These are phyloP conservation scores for Rhizopogon vulgaris DNA, from an alignment of 768 basidiomycete species.

Conservation along the genomic window DNA sequence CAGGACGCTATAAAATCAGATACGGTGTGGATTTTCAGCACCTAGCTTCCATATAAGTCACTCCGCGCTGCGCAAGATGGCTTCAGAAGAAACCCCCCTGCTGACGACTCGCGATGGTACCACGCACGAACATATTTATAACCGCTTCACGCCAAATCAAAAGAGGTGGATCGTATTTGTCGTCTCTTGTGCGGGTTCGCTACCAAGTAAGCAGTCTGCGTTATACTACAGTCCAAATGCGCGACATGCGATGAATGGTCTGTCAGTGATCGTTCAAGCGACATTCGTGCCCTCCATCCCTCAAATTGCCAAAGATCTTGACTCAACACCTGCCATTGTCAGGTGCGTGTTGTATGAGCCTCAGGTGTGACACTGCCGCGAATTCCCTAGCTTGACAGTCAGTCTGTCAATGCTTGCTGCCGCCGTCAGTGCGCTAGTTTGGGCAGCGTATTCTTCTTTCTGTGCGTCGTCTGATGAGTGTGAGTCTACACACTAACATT, in stretches of 20 bases:
- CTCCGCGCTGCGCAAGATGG: background rate
- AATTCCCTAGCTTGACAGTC: slow-evolving; percentile 32
- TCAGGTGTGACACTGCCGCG: background rate
- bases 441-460: slow-evolving; percentile 41
- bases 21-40: no score
- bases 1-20: no score
- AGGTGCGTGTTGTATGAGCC: slow-evolving; percentile 28
- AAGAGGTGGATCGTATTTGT: slow-evolving; percentile 48
- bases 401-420: slow-evolving; percentile 40
- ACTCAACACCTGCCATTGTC: slow-evolving; percentile 48
- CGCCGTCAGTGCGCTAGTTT: slow-evolving; percentile 38
- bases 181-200: slow-evolving; percentile 50
- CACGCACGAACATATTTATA: background rate
- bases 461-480: slow-evolving; percentile 21
- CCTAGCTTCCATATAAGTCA: no score
- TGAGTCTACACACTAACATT: background rate
- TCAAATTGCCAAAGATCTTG: slow-evolving; percentile 54
- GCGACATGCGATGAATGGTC: background rate
- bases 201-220: slow-evolving; percentile 41
- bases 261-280: slow-evolving; percentile 55
- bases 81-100: background rate
- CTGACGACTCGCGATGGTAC: background rate
- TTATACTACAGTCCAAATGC: background rate
- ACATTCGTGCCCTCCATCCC: slow-evolving; percentile 67
- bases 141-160: slow-evolving; percentile 40